These are phyloP conservation scores for Ilex aquifolium DNA, from an alignment of 257 asterid genomes.

Conservation along the genomic window DNA sequence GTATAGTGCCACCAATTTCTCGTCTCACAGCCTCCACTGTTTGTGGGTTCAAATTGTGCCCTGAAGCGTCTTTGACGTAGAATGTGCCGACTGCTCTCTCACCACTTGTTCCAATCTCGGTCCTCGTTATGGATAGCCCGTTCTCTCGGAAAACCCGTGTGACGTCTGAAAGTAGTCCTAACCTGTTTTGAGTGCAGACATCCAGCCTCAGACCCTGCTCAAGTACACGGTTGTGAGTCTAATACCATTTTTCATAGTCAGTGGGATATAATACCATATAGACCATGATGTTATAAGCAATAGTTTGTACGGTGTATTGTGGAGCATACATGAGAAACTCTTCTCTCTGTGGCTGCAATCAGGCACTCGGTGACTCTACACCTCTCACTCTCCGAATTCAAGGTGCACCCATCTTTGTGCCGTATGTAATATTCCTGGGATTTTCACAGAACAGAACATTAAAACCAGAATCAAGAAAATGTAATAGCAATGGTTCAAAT, in stretches of 20 bases:
- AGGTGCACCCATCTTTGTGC: slow-evolving; percentile 43
- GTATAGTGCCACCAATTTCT: slow-evolving; percentile 50
- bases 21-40: slow-evolving; percentile 48
- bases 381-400: slow-evolving; percentile 49
- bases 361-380: slow-evolving; percentile 46
- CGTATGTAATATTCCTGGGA: slow-evolving; percentile 69
- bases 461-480: background rate
- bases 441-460: background rate
- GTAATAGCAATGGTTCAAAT: background rate
- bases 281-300: background rate
- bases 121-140: slow-evolving; percentile 67
- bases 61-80: slow-evolving; percentile 65
- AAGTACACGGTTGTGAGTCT: background rate
- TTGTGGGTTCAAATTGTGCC: slow-evolving; percentile 35
- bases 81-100: slow-evolving; percentile 75
- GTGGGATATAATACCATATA: background rate
- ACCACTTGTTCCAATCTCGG: slow-evolving; percentile 58
- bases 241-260: background rate
- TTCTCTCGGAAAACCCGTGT: slow-evolving; percentile 74
- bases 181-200: slow-evolving; percentile 46
- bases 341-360: slow-evolving; percentile 78
- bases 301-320: background rate
- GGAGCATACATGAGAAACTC: slow-evolving; percentile 59
- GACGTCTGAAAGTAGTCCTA: slow-evolving; percentile 63
- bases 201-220: slow-evolving; percentile 69